These are phyloP conservation scores for Lactarius evosmus DNA, from an alignment of 768 basidiomycete species.

Conservation along the genomic window DNA sequence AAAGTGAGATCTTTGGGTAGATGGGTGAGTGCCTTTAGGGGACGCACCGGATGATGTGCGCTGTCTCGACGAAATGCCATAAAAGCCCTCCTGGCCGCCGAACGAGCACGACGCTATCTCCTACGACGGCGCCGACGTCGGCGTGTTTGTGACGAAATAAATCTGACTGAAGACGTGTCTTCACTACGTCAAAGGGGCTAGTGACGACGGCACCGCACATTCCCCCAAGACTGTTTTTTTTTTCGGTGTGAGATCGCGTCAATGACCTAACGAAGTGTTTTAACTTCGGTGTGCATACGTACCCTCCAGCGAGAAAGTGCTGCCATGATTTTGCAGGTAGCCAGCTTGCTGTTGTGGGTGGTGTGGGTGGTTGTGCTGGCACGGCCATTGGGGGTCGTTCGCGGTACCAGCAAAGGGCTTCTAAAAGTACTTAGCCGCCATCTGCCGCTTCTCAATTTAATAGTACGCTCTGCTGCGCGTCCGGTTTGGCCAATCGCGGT, in stretches of 20 bases:
- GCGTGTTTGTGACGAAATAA: constrained; percentile 57
- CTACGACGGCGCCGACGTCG: constrained; percentile 32
- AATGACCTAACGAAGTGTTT: neutral
- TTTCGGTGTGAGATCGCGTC: neutral
- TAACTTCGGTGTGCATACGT: constrained; percentile 32
- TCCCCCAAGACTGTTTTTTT: constrained; percentile 70
- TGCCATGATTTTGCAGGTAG: constrained; percentile 77
- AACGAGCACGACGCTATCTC: constrained; percentile 36
- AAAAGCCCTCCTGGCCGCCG: constrained; percentile 53
- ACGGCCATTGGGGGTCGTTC: constrained; percentile 27
- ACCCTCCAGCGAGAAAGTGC: constrained; percentile 88
- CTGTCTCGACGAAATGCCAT: constrained; percentile 94
- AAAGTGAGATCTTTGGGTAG: neutral
- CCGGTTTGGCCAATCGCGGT: neutral
- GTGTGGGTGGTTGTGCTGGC: constrained; percentile 31
- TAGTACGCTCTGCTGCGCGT: neutral
- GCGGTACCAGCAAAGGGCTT: neutral
- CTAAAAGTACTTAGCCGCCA: neutral
- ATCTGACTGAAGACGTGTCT: constrained; percentile 92
- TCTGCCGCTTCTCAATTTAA: neutral
- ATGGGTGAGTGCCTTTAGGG: neutral
- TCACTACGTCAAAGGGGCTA: constrained; percentile 97
- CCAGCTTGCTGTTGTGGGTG: constrained; percentile 30
- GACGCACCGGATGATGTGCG: constrained; percentile 77
- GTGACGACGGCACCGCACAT: constrained; percentile 98